Conservation (phyloP, 345 rosid genomes). For the Populus deltoides region DNA sequence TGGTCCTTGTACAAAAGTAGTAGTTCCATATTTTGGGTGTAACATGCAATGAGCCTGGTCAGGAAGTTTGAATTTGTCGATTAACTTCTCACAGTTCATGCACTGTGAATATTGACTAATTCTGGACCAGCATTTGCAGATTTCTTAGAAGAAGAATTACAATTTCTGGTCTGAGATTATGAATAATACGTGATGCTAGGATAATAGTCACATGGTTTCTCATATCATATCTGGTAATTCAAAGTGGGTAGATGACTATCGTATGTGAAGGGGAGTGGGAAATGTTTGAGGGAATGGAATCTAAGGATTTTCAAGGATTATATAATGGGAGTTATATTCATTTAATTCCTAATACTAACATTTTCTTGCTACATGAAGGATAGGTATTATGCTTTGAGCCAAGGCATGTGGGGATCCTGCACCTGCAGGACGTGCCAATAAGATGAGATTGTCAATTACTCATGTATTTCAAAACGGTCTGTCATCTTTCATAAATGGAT, state of each 20-base stretch:
- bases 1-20: neutral
- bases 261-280: neutral
- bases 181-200: neutral
- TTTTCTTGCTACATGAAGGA: neutral
- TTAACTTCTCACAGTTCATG: neutral
- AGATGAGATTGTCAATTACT: neutral
- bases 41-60: neutral
- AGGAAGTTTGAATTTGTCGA: neutral
- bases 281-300: slow-evolving; percentile 13
- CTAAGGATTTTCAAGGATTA: neutral
- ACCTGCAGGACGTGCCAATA: neutral
- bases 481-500: slow-evolving; percentile 5
- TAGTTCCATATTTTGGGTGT: neutral
- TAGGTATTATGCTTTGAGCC: neutral
- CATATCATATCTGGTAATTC: neutral
- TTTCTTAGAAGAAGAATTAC: neutral
- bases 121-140: neutral
- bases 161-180: neutral
- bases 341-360: neutral
- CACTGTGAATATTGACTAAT: neutral
- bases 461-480: slow-evolving; percentile 1
- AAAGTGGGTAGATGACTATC: neutral
- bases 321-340: neutral
- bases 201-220: neutral
- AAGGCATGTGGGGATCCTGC: neutral